These are phyloP conservation scores for Ceratocystis cubensis DNA, from an alignment of 2,329 filamentous ascomycete species.

Conservation along the genomic window DNA sequence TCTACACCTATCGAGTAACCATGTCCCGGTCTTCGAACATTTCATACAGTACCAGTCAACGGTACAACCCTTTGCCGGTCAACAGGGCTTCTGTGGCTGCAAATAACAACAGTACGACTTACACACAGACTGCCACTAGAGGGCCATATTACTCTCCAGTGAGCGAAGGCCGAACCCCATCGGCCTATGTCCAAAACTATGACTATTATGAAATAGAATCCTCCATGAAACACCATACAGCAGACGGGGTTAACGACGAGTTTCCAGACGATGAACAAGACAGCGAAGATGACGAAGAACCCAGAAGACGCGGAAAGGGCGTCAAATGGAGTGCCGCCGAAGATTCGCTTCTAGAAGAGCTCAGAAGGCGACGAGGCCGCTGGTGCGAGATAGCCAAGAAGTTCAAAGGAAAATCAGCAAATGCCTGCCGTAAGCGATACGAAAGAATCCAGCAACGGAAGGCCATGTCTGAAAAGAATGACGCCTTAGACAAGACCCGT, in stretches of 20 bases:
- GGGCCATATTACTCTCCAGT: slow-evolving; percentile 20
- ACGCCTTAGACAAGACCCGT: slow-evolving; percentile 50
- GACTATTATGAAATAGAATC: slow-evolving; percentile 17
- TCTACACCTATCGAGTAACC: slow-evolving; percentile 13
- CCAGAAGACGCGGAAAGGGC: slow-evolving; percentile 33
- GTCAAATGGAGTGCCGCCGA: slow-evolving; percentile 79
- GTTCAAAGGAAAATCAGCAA: slow-evolving; percentile 66
- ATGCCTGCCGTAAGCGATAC: slow-evolving; percentile 81
- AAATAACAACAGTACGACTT: slow-evolving; percentile 9
- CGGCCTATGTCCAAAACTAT: slow-evolving; percentile 13
- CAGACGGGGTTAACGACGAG: slow-evolving; percentile 12
- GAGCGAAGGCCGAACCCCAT: slow-evolving; percentile 19
- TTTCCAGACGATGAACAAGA: slow-evolving; percentile 13
- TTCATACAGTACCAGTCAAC: slow-evolving; percentile 1
- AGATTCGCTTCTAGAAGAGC: slow-evolving; percentile 26
- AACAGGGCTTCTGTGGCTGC: not conserved
- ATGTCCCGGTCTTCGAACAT: not conserved
- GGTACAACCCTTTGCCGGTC: not conserved
- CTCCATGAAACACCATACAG: slow-evolving; percentile 13
- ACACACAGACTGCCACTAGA: slow-evolving; percentile 14
- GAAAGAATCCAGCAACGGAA: slow-evolving; percentile 69
- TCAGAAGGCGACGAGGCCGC: slow-evolving; percentile 17
- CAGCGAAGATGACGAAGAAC: slow-evolving; percentile 10
- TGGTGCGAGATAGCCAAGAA: slow-evolving; percentile 27
- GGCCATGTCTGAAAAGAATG: slow-evolving; percentile 29